Base-by-base conservation (phyloP, 371 early-diverging fungal genomes). In the Syncephalis plumigaleata region DNA sequence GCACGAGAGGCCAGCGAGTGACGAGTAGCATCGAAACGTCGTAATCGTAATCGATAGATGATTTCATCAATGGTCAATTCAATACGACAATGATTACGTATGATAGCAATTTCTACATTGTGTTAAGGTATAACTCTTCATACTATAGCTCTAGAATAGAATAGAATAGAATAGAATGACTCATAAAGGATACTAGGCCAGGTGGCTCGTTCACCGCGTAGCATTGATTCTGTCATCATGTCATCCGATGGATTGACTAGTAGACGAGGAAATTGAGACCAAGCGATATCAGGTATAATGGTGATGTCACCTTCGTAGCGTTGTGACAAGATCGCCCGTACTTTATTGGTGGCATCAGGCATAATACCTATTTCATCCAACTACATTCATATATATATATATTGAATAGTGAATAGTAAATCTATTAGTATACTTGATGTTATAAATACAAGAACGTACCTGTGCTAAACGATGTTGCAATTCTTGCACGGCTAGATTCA, bases 251-350 rank as follows among this genome's bases (percentile, higher is more conserved):
- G 81, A 48, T 79, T 78, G 15, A 70, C 60, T 1, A 81, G 55
- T 1, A 83, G 63, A 9, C 63, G 66, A 18, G 78, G 38, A 38
- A 70, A 79, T 47, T 82, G 81, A 16, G 62, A 54, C 36, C 69
- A 58, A 3, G 59, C 58, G 18, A 85, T 55, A 18, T 69, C 58
- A 2, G 88, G 87, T n/a, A 87, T 75, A 48, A 87, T 84, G 11
- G 91, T 86, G 36, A 89, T 81, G 51, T 87, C 90, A 0, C 90
- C 90, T 47, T 66, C 67, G 57, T 89, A 89, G 38, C 75, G 71
- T 63, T 89, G 90, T 15, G 77, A 75, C 56, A 86, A 67, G 47
- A 89, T 78, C 8, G 82, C 67, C 55, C 79, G 77, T 3, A 73
- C 59, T 42, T 73, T 67, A 53, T 77, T 66, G 39, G 83, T 60